Percentiles rank a stretch among this genome's conserved stretches.
phyloP scores from a whole-genome alignment of 306 rosid genomes.

The Gastrolobium bilobum region DNA sequence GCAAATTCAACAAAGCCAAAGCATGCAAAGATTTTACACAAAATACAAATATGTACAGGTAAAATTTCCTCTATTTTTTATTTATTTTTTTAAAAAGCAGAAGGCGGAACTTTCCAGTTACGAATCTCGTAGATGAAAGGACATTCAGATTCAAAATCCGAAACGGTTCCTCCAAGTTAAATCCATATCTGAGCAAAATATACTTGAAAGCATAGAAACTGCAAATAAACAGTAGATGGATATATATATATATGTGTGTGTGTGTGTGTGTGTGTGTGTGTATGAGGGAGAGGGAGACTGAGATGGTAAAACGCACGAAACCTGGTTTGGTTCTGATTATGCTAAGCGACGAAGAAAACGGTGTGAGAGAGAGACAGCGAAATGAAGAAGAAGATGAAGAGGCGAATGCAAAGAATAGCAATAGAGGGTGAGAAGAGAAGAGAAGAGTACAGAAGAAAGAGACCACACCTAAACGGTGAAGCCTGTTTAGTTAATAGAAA shows the following conservation, averaged over 20 bases:
- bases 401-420: constrained; percentile 26
- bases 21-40: not conserved
- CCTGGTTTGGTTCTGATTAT: constrained; percentile 46
- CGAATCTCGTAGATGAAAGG: constrained; percentile 44
- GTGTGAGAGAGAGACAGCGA: not conserved
- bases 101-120: not conserved
- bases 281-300: constrained; percentile 6
- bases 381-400: constrained; percentile 16
- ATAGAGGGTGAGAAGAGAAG: constrained; percentile 13
- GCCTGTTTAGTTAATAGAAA: constrained; percentile 25
- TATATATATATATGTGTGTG: not conserved
- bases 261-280: too few species aligned
- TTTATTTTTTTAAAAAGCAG: not conserved
- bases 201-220: constrained; percentile 8
- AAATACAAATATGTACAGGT: constrained; percentile 22
- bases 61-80: not conserved
- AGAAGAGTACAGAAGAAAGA: constrained; percentile 15
- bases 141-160: constrained; percentile 55
- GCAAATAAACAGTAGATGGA: not conserved
- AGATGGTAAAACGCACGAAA: constrained; percentile 44
- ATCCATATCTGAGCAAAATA: constrained; percentile 31
- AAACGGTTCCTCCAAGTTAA: constrained; percentile 29
- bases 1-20: constrained; percentile 1
- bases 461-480: constrained; percentile 34
- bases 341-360: constrained; percentile 21